Percentiles rank a stretch among this genome's conserved stretches.
phyloP scores from a whole-genome alignment of 2,329 filamentous ascomycete genomes.

The Claviceps monticola region DNA sequence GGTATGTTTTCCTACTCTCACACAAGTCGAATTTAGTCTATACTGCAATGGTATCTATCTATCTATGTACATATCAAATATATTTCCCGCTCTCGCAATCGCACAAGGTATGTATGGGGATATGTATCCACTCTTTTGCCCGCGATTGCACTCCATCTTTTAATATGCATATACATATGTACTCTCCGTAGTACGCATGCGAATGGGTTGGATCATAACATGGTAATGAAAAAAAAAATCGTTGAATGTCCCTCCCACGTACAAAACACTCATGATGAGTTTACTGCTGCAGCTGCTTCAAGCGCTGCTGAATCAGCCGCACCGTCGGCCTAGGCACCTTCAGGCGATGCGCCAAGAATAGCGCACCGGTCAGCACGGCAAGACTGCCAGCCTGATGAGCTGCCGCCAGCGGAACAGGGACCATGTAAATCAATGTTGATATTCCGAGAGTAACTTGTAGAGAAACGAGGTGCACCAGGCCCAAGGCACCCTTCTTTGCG shows the following conservation, averaged over 20 bases:
- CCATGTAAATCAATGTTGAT: constrained; percentile 82
- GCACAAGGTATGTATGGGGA: no score
- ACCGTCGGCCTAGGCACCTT: constrained; percentile 57
- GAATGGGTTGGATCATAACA: no score
- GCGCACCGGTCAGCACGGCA: constrained; percentile 66
- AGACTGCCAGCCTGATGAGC: constrained; percentile 86
- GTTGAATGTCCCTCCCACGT: no score
- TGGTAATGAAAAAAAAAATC: no score
- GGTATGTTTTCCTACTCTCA: no score
- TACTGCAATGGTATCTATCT: no score
- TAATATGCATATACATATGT: neutral
- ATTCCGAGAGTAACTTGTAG: constrained; percentile 81
- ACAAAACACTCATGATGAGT: no score
- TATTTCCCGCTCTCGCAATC: no score
- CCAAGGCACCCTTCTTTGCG: constrained; percentile 56
- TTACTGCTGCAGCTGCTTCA: constrained; percentile 19
- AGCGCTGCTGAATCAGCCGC: constrained; percentile 40
- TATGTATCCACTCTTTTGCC: no score
- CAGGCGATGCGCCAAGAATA: constrained; percentile 66
- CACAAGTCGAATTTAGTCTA: no score
- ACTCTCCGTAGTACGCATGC: no score
- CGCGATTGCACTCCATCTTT: neutral
- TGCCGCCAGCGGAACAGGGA: constrained; percentile 76
- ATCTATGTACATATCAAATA: no score
- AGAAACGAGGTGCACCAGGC: constrained; percentile 69